Conservation (phyloP, 2,329 filamentous ascomycete genomes). For the Grosmannia penicillata region DNA sequence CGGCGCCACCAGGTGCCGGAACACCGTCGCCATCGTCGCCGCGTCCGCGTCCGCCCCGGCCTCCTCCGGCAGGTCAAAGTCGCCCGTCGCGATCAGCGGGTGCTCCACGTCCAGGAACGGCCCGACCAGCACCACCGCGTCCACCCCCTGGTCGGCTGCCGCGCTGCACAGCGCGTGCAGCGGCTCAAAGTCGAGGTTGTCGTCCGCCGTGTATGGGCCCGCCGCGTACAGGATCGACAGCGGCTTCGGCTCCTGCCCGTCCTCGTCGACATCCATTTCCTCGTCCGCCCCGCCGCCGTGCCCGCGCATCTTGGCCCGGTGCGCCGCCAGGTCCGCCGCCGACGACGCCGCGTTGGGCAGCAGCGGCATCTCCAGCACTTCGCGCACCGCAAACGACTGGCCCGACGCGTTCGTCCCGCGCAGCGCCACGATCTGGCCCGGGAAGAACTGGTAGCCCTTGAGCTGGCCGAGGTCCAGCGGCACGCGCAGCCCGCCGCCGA, state of each 20-base stretch:
- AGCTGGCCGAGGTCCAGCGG: constrained; percentile 63
- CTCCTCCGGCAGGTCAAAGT: constrained; percentile 61
- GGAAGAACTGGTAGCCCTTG: constrained; percentile 68
- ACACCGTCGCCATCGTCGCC: constrained; percentile 67
- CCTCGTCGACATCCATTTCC: constrained; percentile 41
- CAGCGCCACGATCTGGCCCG: constrained; percentile 83
- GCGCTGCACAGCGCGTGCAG: constrained; percentile 67
- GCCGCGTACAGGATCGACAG: constrained; percentile 65
- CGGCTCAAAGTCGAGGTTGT: constrained; percentile 82
- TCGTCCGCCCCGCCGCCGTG: constrained; percentile 28
- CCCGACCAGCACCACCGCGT: constrained; percentile 65
- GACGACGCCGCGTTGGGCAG: constrained; percentile 61
- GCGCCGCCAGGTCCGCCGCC: constrained; percentile 46
- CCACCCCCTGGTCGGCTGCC: constrained; percentile 59
- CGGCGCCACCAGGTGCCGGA: constrained; percentile 64
- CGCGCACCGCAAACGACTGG: constrained; percentile 63
- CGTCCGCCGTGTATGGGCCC: constrained; percentile 84
- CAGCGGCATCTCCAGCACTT: constrained; percentile 61
- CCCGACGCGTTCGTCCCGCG: constrained; percentile 79
- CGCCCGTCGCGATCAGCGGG: constrained; percentile 66
- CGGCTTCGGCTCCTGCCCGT: constrained; percentile 37
- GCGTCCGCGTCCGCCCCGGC: constrained; percentile 56
- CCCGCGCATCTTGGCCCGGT: constrained; percentile 54
- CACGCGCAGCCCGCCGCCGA: constrained; percentile 68
- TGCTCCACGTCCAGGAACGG: constrained; percentile 91